Base-by-base conservation (phyloP, 768 basidiomycete genomes). In the Lentinula aciculospora region DNA sequence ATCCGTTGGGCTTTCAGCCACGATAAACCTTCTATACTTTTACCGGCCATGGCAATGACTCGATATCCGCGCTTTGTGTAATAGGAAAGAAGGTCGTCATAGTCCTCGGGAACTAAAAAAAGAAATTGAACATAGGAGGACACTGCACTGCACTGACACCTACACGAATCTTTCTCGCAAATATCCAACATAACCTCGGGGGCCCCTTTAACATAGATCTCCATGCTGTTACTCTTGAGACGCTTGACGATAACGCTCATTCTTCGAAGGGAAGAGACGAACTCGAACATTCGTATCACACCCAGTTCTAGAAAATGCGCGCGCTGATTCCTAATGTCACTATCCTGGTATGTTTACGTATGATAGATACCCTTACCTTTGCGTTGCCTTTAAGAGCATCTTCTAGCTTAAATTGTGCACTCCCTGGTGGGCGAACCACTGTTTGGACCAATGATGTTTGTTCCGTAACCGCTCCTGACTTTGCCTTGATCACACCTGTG, bases 191-290 rank as follows among this genome's bases (percentile, higher is more conserved):
- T 98, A 57, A 98, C 93, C 71, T 99, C 97, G 0, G 97, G 97
- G 1, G 97, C 97, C n/a, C 97, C 97, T 68, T 99, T 99, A 65
- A 95, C 94, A 67, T 98, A 98, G 10, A 98, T 80, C 68, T 99
- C 97, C 94, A 99, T 98, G 69, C 90, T 93, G 54, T 73, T 83
- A 62, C 95, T 95, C 70, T 89, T 97, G 54, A 99, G 80, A 53
- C 93, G 81, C 70, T 98, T 99, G 65, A 98, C 96, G 53, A 99
- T 84, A 27, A 99, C 97, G 61, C 95, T 97, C 96, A 99, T 99
- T 53, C 97, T 77, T 27, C 97, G 82, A 21, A 98, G 78, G 3
- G 89, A 78, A 7, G 96, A 97, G 2, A 96, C 92, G 67, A 99
- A 99, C 66, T 99, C 97, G 65, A 96, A 99, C 3, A 89, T 92